Evolutionary conservation across 352 stramenopile genomes (phyloP).

Genomic region (Pythium scleroteichum): DNA sequence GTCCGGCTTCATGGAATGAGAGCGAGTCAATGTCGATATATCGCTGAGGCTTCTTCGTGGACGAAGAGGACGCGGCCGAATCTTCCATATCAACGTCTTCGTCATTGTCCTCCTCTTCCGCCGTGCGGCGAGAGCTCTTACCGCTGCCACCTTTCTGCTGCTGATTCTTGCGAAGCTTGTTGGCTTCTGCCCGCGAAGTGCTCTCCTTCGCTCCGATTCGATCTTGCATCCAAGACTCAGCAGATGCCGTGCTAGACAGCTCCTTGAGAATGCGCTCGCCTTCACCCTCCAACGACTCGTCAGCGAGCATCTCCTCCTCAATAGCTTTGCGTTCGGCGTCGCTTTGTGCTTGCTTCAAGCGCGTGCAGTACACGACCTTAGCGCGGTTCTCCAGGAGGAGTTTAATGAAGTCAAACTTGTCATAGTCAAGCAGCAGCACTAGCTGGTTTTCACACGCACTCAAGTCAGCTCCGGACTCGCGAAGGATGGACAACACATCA

Average conservation of each 20-base stretch:
- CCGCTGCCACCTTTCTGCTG: conserved; percentile 38
- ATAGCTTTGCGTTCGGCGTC: conserved; percentile 91
- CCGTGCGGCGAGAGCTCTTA: conserved; percentile 30
- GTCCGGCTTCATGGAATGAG: conserved; percentile 93
- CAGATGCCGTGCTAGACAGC: conserved; percentile 86
- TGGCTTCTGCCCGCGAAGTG: conserved; percentile 79
- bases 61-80: conserved; percentile 16
- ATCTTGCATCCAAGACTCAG: conserved; percentile 95
- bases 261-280: conserved; percentile 91
- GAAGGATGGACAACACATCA: conserved; percentile 83
- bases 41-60: conserved; percentile 64
- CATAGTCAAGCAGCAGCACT: conserved; percentile 96
- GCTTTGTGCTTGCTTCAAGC: conserved; percentile 95
- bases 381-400: conserved; percentile 94
- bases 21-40: conserved; percentile 96
- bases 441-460: conserved; percentile 97
- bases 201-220: conserved; percentile 86
- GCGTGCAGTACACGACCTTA: conserved; percentile 97
- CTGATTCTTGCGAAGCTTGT: conserved; percentile 79
- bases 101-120: conserved; percentile 46
- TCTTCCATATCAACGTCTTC: conserved; percentile 62
- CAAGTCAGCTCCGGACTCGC: conserved; percentile 64
- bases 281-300: conserved; percentile 87
- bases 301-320: conserved; percentile 85
- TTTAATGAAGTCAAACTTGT: conserved; percentile 99